Evolutionary conservation across 495 filamentous ascomycete species (phyloP).

Genomic region (Saxophila tyrrhenica): DNA sequence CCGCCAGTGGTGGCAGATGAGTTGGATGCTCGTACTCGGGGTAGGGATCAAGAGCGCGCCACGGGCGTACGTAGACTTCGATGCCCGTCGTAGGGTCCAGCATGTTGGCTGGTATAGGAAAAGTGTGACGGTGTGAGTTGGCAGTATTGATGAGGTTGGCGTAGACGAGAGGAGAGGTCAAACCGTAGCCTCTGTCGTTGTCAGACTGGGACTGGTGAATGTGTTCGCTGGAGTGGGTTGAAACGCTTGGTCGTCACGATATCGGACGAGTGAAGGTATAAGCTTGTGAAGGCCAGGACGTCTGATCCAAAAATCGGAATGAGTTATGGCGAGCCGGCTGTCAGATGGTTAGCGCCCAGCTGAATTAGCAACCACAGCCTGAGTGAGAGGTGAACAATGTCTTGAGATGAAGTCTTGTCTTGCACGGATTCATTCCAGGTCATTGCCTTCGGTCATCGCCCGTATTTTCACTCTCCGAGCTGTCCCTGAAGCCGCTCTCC

Average conservation of each 20-base stretch:
- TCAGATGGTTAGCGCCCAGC: too few relatives aligned
- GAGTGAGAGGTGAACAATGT: too few relatives aligned
- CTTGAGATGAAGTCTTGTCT: too few relatives aligned
- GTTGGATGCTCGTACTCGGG: neutral
- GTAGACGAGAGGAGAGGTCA: neutral
- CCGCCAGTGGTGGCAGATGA: neutral
- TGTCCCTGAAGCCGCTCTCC: conserved; percentile 74
- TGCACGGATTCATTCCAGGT: neutral
- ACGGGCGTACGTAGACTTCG: neutral
- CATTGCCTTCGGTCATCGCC: conserved; percentile 9
- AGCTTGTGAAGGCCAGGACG: too few relatives aligned
- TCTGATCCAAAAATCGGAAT: too few relatives aligned
- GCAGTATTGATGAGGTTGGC: neutral
- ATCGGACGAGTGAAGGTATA: too few relatives aligned
- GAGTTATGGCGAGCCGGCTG: too few relatives aligned
- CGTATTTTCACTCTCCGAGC: conserved; percentile 59
- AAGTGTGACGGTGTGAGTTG: neutral
- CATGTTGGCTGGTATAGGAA: conserved; percentile 1
- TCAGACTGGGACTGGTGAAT: too few relatives aligned
- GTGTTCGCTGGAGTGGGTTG: too few relatives aligned
- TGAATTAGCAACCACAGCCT: too few relatives aligned
- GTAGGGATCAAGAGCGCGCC: neutral
- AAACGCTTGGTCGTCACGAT: too few relatives aligned
- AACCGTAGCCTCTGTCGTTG: too few relatives aligned
- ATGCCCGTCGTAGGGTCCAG: neutral